phyloP scores from a whole-genome alignment of 352 stramenopile species.

The Peronosclerospora sorghi region DNA sequence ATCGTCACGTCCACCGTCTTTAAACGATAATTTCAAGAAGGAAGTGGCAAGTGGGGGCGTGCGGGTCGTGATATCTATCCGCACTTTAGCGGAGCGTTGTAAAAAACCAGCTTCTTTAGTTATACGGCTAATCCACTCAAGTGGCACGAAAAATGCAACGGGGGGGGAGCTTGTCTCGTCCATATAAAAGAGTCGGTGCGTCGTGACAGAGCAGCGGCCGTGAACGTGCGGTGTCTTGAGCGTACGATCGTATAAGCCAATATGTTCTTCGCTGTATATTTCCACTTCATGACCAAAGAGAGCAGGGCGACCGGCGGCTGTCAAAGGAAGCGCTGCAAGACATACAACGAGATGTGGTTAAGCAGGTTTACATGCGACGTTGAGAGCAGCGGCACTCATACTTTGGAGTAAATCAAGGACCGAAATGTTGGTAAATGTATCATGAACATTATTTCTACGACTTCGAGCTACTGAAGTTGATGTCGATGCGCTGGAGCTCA shows the following conservation, averaged over 20 bases:
- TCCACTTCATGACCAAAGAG: conserved; percentile 79
- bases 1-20: conserved; percentile 73
- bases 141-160: conserved; percentile 53
- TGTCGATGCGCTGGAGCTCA: conserved; percentile 9
- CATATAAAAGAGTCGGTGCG: conserved; percentile 77
- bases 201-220: conserved; percentile 72
- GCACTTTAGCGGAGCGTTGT: conserved; percentile 73
- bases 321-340: conserved; percentile 50
- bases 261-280: conserved; percentile 80
- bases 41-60: conserved; percentile 30
- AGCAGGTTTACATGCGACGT: neutral
- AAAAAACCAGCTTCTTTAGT: conserved; percentile 79
- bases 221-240: conserved; percentile 63
- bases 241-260: conserved; percentile 72
- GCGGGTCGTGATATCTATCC: conserved; percentile 47
- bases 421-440: conserved; percentile 18
- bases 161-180: conserved; percentile 40
- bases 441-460: conserved; percentile 1
- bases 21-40: conserved; percentile 82
- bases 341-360: neutral
- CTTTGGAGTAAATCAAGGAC: conserved; percentile 57
- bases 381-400: conserved; percentile 14
- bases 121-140: conserved; percentile 58
- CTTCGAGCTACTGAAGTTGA: conserved; percentile 4
- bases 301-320: conserved; percentile 48